Base-by-base conservation (phyloP, 257 asterid species). In the Capsicum pubescens region DNA sequence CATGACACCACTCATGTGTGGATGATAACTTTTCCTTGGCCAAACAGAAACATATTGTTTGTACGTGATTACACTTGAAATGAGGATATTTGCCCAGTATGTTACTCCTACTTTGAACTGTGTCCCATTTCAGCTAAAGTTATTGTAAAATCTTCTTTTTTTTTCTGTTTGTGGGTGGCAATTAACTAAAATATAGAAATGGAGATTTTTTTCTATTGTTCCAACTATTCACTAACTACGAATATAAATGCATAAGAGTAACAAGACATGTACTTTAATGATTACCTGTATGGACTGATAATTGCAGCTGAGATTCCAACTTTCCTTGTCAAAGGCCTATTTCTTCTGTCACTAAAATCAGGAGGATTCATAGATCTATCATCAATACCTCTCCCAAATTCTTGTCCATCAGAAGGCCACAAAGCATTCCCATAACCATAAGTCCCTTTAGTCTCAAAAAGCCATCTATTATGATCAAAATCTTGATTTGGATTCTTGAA, bases 371-470 rank as follows among this genome's bases (percentile, higher is more conserved):
- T 88, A 71, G 89, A 89, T 54, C 93, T 88, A 26, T 93, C 97
- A 26, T 93, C 97, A 42, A 79, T 86, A 26, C 93, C 97, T 86
- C 89, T 83, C 17, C 95, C 96, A 44, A 82, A 85, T 84, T 85
- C 92, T 48, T 90, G 89, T 0, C 91, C 98, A 8, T 93, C 98
- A 60, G 93, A 90, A 1, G 97, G 98, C 99, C 98, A 95, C 80
- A 93, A 84, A 54, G 98, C 98, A 85, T 94, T 95, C 13, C 99
- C 99, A 86, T 95, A 95, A 6, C 99, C 99, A n/a, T 94, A 95
- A 8, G 99, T 95, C 79, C 99, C 99, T 81, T 94, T 94, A 0
- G 99, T 95, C 89, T 95, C 98, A 44, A 95, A 95, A 83, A 95
- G 87, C 99, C 99, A 94, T 26, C 97, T 87, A 1, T 88, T 85